Conservation (phyloP, 164 flowering plant genomes). For the Piper betle region DNA sequence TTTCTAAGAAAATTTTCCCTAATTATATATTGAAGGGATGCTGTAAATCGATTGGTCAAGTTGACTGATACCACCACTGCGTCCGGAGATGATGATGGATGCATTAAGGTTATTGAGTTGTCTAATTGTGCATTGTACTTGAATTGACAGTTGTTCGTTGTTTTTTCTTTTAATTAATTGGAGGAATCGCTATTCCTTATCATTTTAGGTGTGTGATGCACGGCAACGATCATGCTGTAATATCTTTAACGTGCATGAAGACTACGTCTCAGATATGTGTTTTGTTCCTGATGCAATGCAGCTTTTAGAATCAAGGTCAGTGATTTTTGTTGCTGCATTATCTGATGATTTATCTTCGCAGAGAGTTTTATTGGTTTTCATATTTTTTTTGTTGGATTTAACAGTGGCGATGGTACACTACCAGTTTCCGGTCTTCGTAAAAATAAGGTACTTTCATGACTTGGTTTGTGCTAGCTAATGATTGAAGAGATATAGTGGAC, state of each 20-base stretch:
- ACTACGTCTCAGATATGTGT: slow-evolving; percentile 73
- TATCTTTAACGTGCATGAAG: slow-evolving; percentile 58
- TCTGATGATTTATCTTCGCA: neutral
- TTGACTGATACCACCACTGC: slow-evolving; percentile 74
- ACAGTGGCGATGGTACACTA: slow-evolving; percentile 91
- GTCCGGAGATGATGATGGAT: slow-evolving; percentile 88
- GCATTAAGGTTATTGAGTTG: slow-evolving; percentile 49
- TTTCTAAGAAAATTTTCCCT: neutral
- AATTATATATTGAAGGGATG: slow-evolving; percentile 32
- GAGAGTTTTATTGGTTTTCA: neutral
- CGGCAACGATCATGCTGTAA: slow-evolving; percentile 66
- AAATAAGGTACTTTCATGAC: slow-evolving; percentile 40
- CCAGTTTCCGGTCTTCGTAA: slow-evolving; percentile 82
- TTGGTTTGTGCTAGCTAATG: neutral
- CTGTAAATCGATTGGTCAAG: slow-evolving; percentile 58
- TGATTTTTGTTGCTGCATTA: neutral
- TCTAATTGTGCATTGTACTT: neutral
- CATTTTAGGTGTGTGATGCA: slow-evolving; percentile 75
- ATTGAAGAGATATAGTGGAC: neutral
- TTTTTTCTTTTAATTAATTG: neutral
- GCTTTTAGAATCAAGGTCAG: slow-evolving; percentile 8
- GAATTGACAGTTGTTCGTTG: neutral
- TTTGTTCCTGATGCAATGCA: slow-evolving; percentile 48
- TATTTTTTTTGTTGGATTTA: slow-evolving; percentile 3
- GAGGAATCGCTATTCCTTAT: too few relatives aligned